Evolutionary conservation across 768 basidiomycete species (phyloP), one percentile per base, ranked within the genome.

Genomic region (Megacollybia marginata): DNA sequence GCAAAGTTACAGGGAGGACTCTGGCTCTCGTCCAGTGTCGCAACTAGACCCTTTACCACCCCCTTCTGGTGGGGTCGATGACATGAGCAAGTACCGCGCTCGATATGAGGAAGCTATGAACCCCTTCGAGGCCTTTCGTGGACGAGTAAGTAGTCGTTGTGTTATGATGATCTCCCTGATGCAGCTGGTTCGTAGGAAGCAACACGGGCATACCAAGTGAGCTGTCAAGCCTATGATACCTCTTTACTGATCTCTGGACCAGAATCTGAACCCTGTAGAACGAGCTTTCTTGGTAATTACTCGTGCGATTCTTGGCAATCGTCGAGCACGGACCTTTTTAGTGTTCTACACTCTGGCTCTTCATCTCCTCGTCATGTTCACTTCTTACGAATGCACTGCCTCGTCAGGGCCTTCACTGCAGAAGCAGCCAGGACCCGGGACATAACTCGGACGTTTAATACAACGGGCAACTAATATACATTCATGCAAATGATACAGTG

Each of bases 61-160:
- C 40, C 73, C 63, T 47, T 59, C 70, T 23, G 68, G 70, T 20
- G 67, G 65, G 35, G 57, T 62, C 55, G 88, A 86, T 56, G 90
- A 91, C 57, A 82, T 98, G 64, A 85, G 86, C 58, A 89, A 83
- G 61, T 99, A 98, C 66, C 82, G 85, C 45, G 79, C 85, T 54
- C 76, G 92, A 62, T 99, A 99, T 60, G 95, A 98, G 62, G 90
- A 96, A 67, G 82, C 90, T 47, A 92, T 98, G 82, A 98, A 99
- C 61, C 95, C 96, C 0, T 99, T 99, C 62, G 94, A 97, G 65
- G 92, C 88, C 7, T 98, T 99, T 76, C 82, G 92, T 54, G 92
- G 95, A 1, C 75, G 92, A 64, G 95, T 96, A 58, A 56, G 92
- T 79, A 4, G 28, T 52, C 23, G 23, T 46, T 31, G 16, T 23